Base-by-base conservation (phyloP, 306 rosid genomes). In the Arachis hypogaea region DNA sequence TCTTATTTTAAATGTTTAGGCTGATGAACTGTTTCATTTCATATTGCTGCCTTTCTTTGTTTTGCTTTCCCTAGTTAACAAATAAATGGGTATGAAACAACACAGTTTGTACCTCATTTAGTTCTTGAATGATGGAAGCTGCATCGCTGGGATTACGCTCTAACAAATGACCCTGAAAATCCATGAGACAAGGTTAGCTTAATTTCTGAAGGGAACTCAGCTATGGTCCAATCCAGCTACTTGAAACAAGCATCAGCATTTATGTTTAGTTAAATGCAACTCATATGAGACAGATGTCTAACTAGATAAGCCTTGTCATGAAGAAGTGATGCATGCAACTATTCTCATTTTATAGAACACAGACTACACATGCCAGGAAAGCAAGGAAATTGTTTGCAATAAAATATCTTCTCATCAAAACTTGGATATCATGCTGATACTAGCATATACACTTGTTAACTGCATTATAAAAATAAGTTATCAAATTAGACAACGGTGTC, bases 131-230 rank as follows among this genome's bases (percentile, higher is more conserved):
- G 80, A 89, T 1, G 1, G 86, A 84, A 60, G 86, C 89, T 46
- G 97, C 98, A 56, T 86, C 92, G 78, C 79, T 82, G 3, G 97
- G 88, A 75, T 89, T 93, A 64, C 62, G 78, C 78, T 87, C 98
- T 82, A 93, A 63, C 62, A 93, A 78, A 76, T 86, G 78, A 73
- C 92, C 97, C 98, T 90, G 82, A 45, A 79, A 57, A 72, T 59
- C 40, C 40, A 73, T 44, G 58, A 55, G 36, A 54, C 41, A 77
- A 33, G 50, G 59, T 54, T 8, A 22, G 8, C 40, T 73, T 71
- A 60, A 63, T 66, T 52, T 51, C 51, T 16, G 12, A 56, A 40
- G 10, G 72, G 52, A 78, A 59, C 56, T 36, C 50, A 29, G 42
- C 67, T 38, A 36, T 28, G 63, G 66, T 61, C 51, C 41, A 75